Conservation (phyloP, 768 basidiomycete genomes). For the Termitomyces heimii region DNA sequence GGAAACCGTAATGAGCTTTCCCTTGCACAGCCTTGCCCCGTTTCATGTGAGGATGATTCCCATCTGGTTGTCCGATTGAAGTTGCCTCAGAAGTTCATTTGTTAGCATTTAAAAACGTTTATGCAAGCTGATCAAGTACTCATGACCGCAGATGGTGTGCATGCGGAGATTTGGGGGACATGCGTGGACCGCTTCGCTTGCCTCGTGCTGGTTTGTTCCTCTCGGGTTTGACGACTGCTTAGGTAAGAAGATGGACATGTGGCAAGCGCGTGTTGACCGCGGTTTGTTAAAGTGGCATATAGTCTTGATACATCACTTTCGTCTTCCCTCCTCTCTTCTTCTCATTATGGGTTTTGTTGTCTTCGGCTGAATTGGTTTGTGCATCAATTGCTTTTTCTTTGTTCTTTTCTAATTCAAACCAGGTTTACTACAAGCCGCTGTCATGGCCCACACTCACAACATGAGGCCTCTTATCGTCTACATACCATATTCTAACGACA, state of each 20-base stretch:
- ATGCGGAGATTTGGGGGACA: constrained; percentile 2
- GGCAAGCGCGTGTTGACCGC: constrained; percentile 16
- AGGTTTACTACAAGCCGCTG: constrained; percentile 8
- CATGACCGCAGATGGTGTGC: not conserved
- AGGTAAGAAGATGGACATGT: constrained; percentile 17
- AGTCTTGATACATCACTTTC: constrained; percentile 9
- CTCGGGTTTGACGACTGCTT: constrained; percentile 15
- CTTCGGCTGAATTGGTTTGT: constrained; percentile 14
- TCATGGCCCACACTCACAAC: constrained; percentile 8
- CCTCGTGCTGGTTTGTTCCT: constrained; percentile 16
- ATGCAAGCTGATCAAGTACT: not conserved
- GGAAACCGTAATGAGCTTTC: not conserved
- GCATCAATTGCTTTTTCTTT: constrained; percentile 2
- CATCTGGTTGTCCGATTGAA: not conserved
- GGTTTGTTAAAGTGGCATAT: constrained; percentile 13
- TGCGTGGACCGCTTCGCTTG: constrained; percentile 1
- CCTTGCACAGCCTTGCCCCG: constrained; percentile 8
- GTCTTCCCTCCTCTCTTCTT: constrained; percentile 1
- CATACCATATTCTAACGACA: constrained; percentile 1
- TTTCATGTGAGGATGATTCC: not conserved
- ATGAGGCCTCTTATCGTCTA: constrained; percentile 6
- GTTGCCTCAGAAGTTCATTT: not conserved
- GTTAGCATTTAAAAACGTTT: not conserved
- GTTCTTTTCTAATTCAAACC: constrained; percentile 8
- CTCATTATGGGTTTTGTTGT: constrained; percentile 7